Conservation (phyloP, 1,284 basidiomycete species). For the Fomitiporia mediterranea region DNA sequence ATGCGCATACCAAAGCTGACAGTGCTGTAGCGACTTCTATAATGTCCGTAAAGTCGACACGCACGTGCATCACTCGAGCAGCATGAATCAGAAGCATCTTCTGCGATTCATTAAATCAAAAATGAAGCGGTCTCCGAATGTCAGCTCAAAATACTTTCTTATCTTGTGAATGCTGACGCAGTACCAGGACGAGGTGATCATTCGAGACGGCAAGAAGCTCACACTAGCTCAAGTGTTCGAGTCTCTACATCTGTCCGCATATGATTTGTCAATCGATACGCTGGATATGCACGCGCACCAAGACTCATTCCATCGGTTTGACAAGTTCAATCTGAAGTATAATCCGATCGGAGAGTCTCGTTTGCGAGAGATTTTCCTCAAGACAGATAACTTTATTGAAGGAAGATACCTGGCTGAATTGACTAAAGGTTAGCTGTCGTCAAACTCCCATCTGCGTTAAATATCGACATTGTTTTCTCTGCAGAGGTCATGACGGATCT, state of each 20-base stretch:
- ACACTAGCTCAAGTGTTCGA: conserved; percentile 94
- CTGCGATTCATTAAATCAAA: conserved; percentile 98
- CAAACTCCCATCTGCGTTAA: background rate
- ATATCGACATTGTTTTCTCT: background rate
- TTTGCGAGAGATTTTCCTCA: conserved; percentile 95
- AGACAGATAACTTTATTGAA: conserved; percentile 93
- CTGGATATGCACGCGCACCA: conserved; percentile 99
- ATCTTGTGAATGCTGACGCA: no score
- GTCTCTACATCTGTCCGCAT: conserved; percentile 91
- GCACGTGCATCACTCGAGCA: conserved; percentile 97
- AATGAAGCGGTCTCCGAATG: conserved; percentile 80
- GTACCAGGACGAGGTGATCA: conserved; percentile 88
- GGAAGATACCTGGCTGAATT: conserved; percentile 95
- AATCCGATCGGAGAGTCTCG: conserved; percentile 95
- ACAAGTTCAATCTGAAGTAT: conserved; percentile 93
- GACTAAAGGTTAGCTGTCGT: conserved; percentile 61
- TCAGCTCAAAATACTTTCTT: no score
- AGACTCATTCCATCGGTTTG: conserved; percentile 96
- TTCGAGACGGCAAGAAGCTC: conserved; percentile 86
- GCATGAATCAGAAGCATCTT: conserved; percentile 99
- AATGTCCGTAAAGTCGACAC: conserved; percentile 98
- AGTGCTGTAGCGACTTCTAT: conserved; percentile 83
- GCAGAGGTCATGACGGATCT: conserved; percentile 94
- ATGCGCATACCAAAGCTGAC: background rate
- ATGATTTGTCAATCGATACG: conserved; percentile 98